phyloP scores from a whole-genome alignment of 768 basidiomycete genomes.

The Lanmaoa rubissima region DNA sequence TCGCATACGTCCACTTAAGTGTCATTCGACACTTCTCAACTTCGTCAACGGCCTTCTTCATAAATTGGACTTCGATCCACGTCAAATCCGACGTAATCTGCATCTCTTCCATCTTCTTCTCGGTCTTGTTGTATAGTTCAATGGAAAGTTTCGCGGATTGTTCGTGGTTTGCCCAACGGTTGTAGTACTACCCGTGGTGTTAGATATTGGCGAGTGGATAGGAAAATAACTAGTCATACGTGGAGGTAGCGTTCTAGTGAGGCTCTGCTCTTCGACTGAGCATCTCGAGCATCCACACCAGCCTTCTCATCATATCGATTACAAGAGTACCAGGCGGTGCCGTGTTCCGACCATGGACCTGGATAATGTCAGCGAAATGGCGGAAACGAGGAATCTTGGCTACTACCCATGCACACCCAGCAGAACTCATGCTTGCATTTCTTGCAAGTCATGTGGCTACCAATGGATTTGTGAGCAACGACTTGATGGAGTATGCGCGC shows the following conservation, averaged over 20 bases:
- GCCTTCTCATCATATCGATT: constrained; percentile 95
- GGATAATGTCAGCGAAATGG: constrained; percentile 22
- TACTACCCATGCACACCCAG: constrained; percentile 96
- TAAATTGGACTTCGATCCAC: constrained; percentile 99
- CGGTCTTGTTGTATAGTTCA: constrained; percentile 90
- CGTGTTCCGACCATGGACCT: constrained; percentile 97
- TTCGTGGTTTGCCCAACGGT: constrained; percentile 99
- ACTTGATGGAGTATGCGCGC: constrained; percentile 62
- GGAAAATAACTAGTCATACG: constrained; percentile 45
- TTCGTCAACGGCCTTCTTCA: constrained; percentile 96
- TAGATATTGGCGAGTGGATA: background rate
- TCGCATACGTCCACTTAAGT: constrained; percentile 98
- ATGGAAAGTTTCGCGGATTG: constrained; percentile 96
- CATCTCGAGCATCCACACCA: constrained; percentile 84
- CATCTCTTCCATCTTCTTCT: constrained; percentile 99
- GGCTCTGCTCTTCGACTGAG: constrained; percentile 85
- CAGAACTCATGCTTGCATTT: constrained; percentile 99
- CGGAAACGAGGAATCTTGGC: constrained; percentile 14
- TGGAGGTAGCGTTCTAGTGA: constrained; percentile 95
- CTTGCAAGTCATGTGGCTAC: constrained; percentile 99
- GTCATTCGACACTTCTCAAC: constrained; percentile 89
- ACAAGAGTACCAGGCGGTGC: constrained; percentile 97
- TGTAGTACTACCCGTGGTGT: constrained; percentile 77
- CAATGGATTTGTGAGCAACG: constrained; percentile 10
- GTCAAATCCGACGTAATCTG: constrained; percentile 88